Evolutionary conservation across 805 yeast species (phyloP).

Genomic region (Tetrapisispora fleetii): DNA sequence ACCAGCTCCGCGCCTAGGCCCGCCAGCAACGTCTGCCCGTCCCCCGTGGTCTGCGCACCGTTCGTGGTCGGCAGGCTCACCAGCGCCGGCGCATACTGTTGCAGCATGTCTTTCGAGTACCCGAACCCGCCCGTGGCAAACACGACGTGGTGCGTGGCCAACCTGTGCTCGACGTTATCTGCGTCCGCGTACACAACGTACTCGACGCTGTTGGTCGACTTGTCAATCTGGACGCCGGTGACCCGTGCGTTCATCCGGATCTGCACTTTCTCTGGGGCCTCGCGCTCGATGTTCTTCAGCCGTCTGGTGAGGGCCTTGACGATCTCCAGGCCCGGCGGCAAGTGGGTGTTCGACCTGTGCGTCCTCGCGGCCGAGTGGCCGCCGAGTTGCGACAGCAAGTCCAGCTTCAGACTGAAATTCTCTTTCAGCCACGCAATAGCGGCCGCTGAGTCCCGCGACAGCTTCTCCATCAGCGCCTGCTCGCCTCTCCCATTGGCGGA

Average conservation of each 20-base stretch:
- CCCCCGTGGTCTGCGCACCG: conserved; percentile 48
- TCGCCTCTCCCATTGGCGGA: conserved; percentile 58
- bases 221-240: conserved; percentile 24
- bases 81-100: conserved; percentile 39
- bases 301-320: conserved; percentile 36
- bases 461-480: conserved; percentile 45
- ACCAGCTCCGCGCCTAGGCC: conserved; percentile 39
- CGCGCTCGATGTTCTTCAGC: conserved; percentile 27
- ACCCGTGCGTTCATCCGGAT: conserved; percentile 34
- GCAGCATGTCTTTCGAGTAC: conserved; percentile 30
- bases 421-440: conserved; percentile 70
- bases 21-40: conserved; percentile 43
- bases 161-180: conserved; percentile 7
- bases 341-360: conserved; percentile 55
- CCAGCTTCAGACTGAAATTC: conserved; percentile 49
- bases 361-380: conserved; percentile 78
- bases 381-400: conserved; percentile 65
- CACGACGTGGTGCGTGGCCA: conserved; percentile 31
- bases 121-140: conserved; percentile 55
- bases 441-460: conserved; percentile 50
- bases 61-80: conserved; percentile 44
- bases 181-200: conserved; percentile 36
- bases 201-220: conserved; percentile 22
- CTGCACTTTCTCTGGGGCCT: conserved; percentile 24
- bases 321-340: conserved; percentile 55